These are phyloP conservation scores for Vigna hirtella DNA, from an alignment of 306 rosid species.

Conservation along the genomic window DNA sequence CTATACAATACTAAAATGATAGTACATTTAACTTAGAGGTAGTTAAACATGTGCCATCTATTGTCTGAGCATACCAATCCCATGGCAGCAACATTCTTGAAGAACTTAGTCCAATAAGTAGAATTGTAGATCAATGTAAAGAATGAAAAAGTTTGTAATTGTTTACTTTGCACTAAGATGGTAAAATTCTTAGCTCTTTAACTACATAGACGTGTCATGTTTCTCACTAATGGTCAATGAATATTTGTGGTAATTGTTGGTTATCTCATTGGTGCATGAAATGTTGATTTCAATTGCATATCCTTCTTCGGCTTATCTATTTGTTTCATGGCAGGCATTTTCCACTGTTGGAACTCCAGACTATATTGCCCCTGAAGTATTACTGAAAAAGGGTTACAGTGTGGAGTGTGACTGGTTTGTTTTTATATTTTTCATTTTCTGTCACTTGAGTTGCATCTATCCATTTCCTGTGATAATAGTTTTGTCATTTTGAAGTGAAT, in stretches of 20 bases:
- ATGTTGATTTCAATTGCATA: slow-evolving; percentile 27
- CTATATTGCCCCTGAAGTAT: slow-evolving; percentile 91
- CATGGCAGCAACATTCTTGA: slow-evolving; percentile 3
- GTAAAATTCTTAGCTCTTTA: slow-evolving; percentile 35
- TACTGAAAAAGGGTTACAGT: slow-evolving; percentile 87
- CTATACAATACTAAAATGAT: neutral
- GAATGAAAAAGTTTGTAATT: slow-evolving; percentile 3
- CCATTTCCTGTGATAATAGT: neutral
- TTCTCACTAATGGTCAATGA: slow-evolving; percentile 15
- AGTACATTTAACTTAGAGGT: neutral
- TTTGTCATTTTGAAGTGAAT: slow-evolving; percentile 34
- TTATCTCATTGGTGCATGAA: slow-evolving; percentile 13
- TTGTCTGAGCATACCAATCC: neutral
- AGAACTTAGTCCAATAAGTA: slow-evolving; percentile 5
- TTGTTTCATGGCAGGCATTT: slow-evolving; percentile 70
- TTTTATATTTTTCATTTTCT: slow-evolving; percentile 32
- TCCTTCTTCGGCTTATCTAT: slow-evolving; percentile 39
- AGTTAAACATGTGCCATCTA: slow-evolving; percentile 22
- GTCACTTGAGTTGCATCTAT: slow-evolving; percentile 22
- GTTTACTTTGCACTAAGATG: slow-evolving; percentile 31
- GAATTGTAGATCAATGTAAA: slow-evolving; percentile 7
- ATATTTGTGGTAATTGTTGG: neutral
- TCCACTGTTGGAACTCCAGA: slow-evolving; percentile 97
- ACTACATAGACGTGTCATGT: neutral
- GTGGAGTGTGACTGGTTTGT: slow-evolving; percentile 93